A percentile compares a stretch with the other conserved stretches of the same genome.
These are phyloP conservation scores for Rhodomyrtus tomentosa DNA, from an alignment of 345 rosid species.

Conservation along the genomic window DNA sequence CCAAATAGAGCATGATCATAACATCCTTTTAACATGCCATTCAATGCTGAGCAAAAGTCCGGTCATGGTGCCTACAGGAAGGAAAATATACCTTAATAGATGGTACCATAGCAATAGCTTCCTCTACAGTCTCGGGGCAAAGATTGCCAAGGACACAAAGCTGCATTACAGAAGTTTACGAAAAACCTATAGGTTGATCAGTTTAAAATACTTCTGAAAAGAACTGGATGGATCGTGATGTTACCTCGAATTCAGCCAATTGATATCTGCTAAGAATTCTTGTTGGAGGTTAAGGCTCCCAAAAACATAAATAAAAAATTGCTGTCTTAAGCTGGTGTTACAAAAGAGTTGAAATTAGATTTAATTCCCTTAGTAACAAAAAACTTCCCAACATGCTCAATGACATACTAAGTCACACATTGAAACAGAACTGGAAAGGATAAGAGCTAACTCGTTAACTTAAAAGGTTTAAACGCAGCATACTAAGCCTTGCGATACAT, in stretches of 20 bases:
- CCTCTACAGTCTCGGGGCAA: slow-evolving; percentile 96
- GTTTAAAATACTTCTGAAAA: background rate
- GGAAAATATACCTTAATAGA: slow-evolving; percentile 58
- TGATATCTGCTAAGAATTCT: slow-evolving; percentile 85
- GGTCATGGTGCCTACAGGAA: background rate
- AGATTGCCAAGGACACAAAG: slow-evolving; percentile 97
- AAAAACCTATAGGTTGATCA: background rate
- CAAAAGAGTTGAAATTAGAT: background rate
- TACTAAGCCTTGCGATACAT: background rate
- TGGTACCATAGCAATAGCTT: slow-evolving; percentile 97
- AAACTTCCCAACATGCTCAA: background rate
- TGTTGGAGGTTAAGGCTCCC: slow-evolving; percentile 38
- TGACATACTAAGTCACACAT: background rate
- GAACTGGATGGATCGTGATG: background rate
- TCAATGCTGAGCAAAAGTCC: background rate
- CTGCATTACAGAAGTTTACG: slow-evolving; percentile 23
- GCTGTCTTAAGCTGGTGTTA: background rate
- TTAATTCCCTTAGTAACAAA: background rate
- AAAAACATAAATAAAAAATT: background rate
- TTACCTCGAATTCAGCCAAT: slow-evolving; percentile 92
- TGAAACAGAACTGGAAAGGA: background rate
- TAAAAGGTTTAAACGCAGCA: background rate
- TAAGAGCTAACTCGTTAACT: background rate
- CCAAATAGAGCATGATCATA: background rate
- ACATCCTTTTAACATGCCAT: background rate